These are phyloP conservation scores for Gastrolobium bilobum DNA, from an alignment of 306 rosid species.

Conservation along the genomic window DNA sequence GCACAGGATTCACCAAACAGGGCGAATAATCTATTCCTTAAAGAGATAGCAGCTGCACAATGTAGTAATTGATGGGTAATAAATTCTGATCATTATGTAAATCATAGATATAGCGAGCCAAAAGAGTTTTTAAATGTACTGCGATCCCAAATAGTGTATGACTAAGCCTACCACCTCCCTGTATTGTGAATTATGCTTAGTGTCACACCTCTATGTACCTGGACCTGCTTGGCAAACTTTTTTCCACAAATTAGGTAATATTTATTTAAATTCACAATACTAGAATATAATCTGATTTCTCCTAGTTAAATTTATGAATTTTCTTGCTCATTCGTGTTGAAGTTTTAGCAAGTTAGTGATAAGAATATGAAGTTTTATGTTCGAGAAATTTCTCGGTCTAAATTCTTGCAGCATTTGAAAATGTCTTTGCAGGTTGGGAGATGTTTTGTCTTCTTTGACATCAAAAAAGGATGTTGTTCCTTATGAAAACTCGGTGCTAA, in stretches of 20 bases:
- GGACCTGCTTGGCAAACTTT: slow-evolving; percentile 4
- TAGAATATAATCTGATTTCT: slow-evolving; percentile 5
- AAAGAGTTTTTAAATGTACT: slow-evolving; percentile 1
- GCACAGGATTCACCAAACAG: not conserved
- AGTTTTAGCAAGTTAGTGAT: slow-evolving; percentile 12
- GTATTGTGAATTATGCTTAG: not conserved
- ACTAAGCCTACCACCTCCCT: not conserved
- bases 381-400: slow-evolving; percentile 9
- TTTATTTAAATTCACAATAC: slow-evolving; percentile 7
- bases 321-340: not conserved
- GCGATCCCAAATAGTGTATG: not conserved
- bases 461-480: slow-evolving; percentile 58
- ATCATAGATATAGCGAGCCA: not conserved
- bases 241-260: slow-evolving; percentile 22
- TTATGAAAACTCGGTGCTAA: slow-evolving; percentile 57
- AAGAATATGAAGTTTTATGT: not conserved
- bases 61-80: slow-evolving; percentile 1
- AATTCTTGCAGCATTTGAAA: slow-evolving; percentile 34
- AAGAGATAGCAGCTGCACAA: not conserved
- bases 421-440: slow-evolving; percentile 60
- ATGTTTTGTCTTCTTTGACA: slow-evolving; percentile 64
- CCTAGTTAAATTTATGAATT: not conserved
- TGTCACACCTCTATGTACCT: not conserved
- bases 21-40: not conserved
- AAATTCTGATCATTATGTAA: not conserved